Conservation (phyloP, 2,329 filamentous ascomycete genomes). For the Xylaria sp. region DNA sequence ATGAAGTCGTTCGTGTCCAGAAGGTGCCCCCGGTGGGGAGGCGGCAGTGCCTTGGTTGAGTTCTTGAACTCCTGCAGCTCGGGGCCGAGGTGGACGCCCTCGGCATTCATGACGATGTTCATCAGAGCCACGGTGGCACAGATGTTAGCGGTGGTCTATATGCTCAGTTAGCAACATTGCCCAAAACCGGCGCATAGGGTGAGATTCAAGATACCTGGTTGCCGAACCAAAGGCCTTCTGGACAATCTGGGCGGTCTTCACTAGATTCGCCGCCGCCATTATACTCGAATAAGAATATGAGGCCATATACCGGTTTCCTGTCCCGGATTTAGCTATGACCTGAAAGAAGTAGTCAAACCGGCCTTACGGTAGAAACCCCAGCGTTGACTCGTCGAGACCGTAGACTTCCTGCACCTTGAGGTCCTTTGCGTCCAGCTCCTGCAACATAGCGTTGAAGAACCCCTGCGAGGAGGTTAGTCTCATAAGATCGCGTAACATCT, state of each 20-base stretch:
- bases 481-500: not conserved
- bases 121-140: conserved; percentile 92
- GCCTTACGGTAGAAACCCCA: conserved; percentile 64
- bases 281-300: conserved; percentile 88
- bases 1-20: conserved; percentile 77
- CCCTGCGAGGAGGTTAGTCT: conserved; percentile 51
- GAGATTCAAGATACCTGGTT: conserved; percentile 68
- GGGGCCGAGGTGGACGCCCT: conserved; percentile 67
- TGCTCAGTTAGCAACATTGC: conserved; percentile 13
- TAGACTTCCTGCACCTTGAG: conserved; percentile 79
- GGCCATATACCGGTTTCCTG: conserved; percentile 75
- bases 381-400: conserved; percentile 66
- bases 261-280: conserved; percentile 55
- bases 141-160: conserved; percentile 75
- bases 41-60: conserved; percentile 68
- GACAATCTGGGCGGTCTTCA: conserved; percentile 55
- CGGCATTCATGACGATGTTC: conserved; percentile 89
- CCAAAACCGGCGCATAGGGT: not conserved
- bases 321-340: conserved; percentile 32
- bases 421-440: conserved; percentile 73
- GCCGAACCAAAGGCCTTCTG: conserved; percentile 82
- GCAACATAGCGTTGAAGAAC: conserved; percentile 84
- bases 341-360: not conserved
- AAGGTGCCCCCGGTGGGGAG: conserved; percentile 73
- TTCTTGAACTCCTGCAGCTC: conserved; percentile 73